A percentile compares a stretch with the other conserved stretches of the same genome.
Evolutionary conservation across 345 rosid species (phyloP).

Genomic region (Citrus medica): DNA sequence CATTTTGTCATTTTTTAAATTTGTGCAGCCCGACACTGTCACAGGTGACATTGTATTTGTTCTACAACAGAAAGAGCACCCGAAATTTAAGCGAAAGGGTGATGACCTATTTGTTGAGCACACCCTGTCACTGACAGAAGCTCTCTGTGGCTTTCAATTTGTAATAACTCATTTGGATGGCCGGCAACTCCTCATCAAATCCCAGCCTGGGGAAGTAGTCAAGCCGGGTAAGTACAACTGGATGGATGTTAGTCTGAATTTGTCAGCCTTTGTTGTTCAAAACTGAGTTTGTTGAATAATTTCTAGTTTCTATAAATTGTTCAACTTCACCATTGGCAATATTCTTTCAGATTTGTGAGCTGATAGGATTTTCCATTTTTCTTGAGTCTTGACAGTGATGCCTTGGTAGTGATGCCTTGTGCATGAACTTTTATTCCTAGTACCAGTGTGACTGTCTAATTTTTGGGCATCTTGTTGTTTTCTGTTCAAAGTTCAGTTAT

Average conservation of each 20-base stretch:
- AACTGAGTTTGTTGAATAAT: neutral
- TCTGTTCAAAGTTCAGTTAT: neutral
- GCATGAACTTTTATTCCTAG: neutral
- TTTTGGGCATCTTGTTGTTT: neutral
- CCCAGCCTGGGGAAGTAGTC: conserved; percentile 69
- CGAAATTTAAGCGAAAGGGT: conserved; percentile 68
- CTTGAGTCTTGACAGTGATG: neutral
- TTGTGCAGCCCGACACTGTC: conserved; percentile 61
- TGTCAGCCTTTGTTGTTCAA: neutral
- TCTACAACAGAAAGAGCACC: conserved; percentile 64
- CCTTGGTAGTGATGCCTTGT: neutral
- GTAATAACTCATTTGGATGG: conserved; percentile 67
- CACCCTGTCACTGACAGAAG: conserved; percentile 62
- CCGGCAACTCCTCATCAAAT: conserved; percentile 72
- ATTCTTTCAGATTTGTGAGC: neutral
- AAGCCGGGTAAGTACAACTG: conserved; percentile 44
- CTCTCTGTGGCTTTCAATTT: conserved; percentile 74
- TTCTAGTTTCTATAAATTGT: too few relatives aligned
- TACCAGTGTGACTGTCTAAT: neutral
- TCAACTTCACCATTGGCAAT: neutral
- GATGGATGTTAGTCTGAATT: neutral
- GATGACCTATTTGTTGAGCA: conserved; percentile 80
- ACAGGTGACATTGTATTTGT: conserved; percentile 76
- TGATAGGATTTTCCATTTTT: too few relatives aligned
- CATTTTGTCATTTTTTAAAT: neutral